phyloP scores from a whole-genome alignment of 306 rosid species.

The Geum urbanum region DNA sequence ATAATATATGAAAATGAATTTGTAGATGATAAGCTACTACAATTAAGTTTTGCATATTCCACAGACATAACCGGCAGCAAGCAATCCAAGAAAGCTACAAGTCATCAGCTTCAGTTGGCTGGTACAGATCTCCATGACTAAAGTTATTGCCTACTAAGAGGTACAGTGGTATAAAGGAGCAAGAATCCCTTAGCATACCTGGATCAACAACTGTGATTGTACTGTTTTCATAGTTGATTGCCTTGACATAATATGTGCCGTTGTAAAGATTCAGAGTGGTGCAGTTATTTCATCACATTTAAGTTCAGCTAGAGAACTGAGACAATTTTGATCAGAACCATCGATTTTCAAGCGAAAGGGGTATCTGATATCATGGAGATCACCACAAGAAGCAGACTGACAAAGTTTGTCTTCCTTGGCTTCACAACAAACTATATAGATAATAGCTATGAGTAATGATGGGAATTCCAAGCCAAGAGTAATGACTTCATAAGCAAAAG shows the following conservation, averaged over 20 bases:
- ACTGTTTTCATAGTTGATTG: not conserved
- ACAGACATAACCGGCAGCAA: not conserved
- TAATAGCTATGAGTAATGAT: not conserved
- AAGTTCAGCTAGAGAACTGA: not conserved
- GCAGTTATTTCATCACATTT: not conserved
- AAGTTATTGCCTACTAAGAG: not conserved
- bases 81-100: conserved; percentile 17
- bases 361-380: not conserved
- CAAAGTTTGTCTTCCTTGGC: not conserved
- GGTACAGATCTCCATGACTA: not conserved
- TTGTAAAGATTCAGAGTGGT: not conserved
- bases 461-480: no score
- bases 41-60: not conserved
- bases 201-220: conserved; percentile 30
- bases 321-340: not conserved
- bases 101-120: not conserved
- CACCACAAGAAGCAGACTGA: conserved; percentile 17
- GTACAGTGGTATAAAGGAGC: conserved; percentile 5
- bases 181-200: not conserved
- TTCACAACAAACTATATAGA: not conserved
- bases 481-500: not conserved
- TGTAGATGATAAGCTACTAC: conserved; percentile 10
- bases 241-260: conserved; percentile 5
- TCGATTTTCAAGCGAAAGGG: not conserved
- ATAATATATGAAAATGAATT: conserved; percentile 1